Percentiles rank a stretch among this genome's conserved stretches.
Evolutionary conservation across 257 asterid genomes (phyloP).

Genomic region (Rubia yunnanensis): DNA sequence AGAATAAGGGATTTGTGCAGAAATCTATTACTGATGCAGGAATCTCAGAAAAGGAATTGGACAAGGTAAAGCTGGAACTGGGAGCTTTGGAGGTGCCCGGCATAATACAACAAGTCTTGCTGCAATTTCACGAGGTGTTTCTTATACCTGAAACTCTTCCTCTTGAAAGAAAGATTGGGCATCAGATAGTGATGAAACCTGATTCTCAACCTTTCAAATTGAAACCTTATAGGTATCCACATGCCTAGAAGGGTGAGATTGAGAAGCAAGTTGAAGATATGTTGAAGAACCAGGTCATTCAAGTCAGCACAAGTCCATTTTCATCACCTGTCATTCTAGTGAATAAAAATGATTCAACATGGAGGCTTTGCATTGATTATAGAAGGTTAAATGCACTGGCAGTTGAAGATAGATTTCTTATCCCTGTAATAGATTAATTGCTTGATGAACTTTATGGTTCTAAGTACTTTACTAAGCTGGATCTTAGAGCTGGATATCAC

Average conservation of each 20-base stretch:
- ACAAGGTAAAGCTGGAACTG: no score
- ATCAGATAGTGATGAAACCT: not conserved
- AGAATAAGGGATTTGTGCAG: no score
- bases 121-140: not conserved
- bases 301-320: no score
- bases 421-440: not conserved
- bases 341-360: no score
- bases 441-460: not conserved
- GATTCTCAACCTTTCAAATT: not conserved
- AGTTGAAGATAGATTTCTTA: not conserved
- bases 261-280: not conserved
- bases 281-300: no score
- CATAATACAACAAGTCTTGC: no score
- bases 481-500: not conserved
- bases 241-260: not conserved
- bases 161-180: not conserved
- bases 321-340: no score
- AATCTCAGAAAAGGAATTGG: no score
- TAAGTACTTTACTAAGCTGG: not conserved
- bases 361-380: no score
- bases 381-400: no score
- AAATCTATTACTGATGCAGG: no score
- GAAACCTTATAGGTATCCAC: conserved; percentile 3
- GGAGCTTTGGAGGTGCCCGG: no score
- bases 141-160: not conserved